These are phyloP conservation scores for Phytopythium cucurbitacearum DNA, from an alignment of 352 stramenopile species.

Conservation along the genomic window DNA sequence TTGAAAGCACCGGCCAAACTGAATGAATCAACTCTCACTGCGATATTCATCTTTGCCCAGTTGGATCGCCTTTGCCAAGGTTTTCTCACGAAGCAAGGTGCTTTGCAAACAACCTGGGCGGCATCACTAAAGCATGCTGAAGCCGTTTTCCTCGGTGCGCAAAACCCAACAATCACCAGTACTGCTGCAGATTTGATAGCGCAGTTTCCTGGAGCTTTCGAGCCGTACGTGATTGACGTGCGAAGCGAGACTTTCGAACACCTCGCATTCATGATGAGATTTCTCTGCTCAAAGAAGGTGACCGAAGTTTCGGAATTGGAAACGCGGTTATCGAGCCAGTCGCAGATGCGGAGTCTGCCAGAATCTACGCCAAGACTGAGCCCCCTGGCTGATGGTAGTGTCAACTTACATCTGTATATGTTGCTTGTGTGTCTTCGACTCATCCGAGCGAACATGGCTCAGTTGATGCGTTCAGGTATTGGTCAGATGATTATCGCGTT, in stretches of 20 bases:
- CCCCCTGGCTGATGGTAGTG: too few relatives aligned
- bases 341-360: background rate
- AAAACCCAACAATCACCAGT: too few relatives aligned
- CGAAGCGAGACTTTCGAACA: conserved; percentile 46
- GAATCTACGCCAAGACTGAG: background rate
- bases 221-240: conserved; percentile 32
- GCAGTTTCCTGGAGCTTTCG: conserved; percentile 36
- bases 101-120: background rate
- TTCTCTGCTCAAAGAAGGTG: conserved; percentile 37
- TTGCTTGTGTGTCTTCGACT: conserved; percentile 63
- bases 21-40: conserved; percentile 14
- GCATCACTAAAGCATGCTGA: background rate
- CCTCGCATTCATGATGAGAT: conserved; percentile 27
- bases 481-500: conserved; percentile 28
- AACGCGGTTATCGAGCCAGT: conserved; percentile 1
- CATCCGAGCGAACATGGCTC: conserved; percentile 69
- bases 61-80: conserved; percentile 64
- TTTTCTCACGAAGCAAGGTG: conserved; percentile 34
- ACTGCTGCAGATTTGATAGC: conserved; percentile 8
- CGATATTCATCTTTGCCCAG: conserved; percentile 67
- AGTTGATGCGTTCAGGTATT: conserved; percentile 58
- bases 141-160: too few relatives aligned
- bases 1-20: too few relatives aligned
- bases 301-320: conserved; percentile 16
- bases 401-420: conserved; percentile 54